phyloP scores from a whole-genome alignment of 495 filamentous ascomycete genomes.

The Podospora tetraspora region DNA sequence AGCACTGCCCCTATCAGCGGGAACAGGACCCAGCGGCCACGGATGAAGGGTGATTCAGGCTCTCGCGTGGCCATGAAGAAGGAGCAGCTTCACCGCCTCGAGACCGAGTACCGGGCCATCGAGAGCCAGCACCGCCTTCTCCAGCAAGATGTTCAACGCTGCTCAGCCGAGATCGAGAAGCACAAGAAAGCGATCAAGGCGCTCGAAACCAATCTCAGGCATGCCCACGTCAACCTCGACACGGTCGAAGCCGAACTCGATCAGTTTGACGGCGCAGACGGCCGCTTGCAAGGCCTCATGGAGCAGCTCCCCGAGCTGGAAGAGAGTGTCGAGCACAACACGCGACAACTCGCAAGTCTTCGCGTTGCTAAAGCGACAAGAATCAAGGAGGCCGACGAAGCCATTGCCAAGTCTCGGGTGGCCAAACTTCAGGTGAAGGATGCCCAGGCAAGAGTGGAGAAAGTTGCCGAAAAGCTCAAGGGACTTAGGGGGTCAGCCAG shows the following conservation, averaged over 20 bases:
- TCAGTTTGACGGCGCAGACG: constrained; percentile 40
- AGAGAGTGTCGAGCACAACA: constrained; percentile 33
- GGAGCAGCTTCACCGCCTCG: constrained; percentile 39
- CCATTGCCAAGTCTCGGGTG: constrained; percentile 21
- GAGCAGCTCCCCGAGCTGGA: constrained; percentile 29
- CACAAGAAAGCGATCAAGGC: constrained; percentile 37
- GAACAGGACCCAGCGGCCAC: constrained; percentile 38
- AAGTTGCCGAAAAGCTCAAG: constrained; percentile 55
- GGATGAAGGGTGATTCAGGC: constrained; percentile 77
- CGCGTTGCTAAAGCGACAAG: constrained; percentile 33
- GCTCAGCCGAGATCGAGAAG: constrained; percentile 52
- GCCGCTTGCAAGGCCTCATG: constrained; percentile 32
- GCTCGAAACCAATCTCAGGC: constrained; percentile 25
- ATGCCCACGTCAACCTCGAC: constrained; percentile 22
- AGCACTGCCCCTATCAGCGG: constrained; percentile 30
- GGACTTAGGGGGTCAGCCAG: constrained; percentile 47
- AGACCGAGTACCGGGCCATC: constrained; percentile 36
- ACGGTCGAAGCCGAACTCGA: constrained; percentile 36
- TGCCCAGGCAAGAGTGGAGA: constrained; percentile 43
- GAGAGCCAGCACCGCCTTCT: constrained; percentile 41
- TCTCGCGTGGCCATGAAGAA: constrained; percentile 55
- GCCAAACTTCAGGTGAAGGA: constrained; percentile 39
- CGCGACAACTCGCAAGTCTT: constrained; percentile 38
- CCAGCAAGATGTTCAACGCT: constrained; percentile 51
- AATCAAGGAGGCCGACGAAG: constrained; percentile 30